These are phyloP conservation scores for Thielaviopsis cerberus DNA, from an alignment of 2,329 filamentous ascomycete species.

Conservation along the genomic window DNA sequence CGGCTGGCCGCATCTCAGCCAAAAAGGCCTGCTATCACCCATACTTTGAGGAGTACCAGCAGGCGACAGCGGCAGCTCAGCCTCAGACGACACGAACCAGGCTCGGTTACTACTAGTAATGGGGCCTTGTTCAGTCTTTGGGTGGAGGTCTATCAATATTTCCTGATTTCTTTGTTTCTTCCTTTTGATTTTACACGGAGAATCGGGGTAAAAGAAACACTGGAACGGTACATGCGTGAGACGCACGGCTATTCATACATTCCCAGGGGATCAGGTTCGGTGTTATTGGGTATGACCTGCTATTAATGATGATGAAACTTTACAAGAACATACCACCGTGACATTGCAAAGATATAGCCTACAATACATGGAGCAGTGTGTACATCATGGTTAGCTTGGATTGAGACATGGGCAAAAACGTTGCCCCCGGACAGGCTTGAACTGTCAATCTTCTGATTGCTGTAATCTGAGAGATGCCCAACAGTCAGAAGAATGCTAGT, in stretches of 20 bases:
- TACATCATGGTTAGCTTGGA: too few species aligned
- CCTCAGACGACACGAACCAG: not conserved
- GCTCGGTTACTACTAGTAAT: slow-evolving; percentile 1
- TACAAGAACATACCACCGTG: not conserved
- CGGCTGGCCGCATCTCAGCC: slow-evolving; percentile 68
- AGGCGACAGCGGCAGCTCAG: not conserved
- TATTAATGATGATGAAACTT: not conserved
- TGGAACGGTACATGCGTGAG: not conserved
- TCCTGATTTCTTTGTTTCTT: not conserved
- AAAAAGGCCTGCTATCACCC: slow-evolving; percentile 73
- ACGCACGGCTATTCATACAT: not conserved
- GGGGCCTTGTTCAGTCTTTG: not conserved
- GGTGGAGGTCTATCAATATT: not conserved
- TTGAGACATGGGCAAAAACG: not conserved
- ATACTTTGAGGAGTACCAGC: slow-evolving; percentile 42
- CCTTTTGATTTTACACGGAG: not conserved
- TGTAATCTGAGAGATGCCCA: not conserved
- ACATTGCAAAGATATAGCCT: too few species aligned
- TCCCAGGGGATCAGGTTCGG: not conserved
- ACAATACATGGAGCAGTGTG: too few species aligned
- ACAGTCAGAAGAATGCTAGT: not conserved
- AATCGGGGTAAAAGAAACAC: not conserved
- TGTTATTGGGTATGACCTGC: not conserved
- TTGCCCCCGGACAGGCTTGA: slow-evolving; percentile 10
- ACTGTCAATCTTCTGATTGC: slow-evolving; percentile 7